These are phyloP conservation scores for Chlamydomonas schloesseri DNA, from an alignment of 139 green algal genomes.

Conservation along the genomic window DNA sequence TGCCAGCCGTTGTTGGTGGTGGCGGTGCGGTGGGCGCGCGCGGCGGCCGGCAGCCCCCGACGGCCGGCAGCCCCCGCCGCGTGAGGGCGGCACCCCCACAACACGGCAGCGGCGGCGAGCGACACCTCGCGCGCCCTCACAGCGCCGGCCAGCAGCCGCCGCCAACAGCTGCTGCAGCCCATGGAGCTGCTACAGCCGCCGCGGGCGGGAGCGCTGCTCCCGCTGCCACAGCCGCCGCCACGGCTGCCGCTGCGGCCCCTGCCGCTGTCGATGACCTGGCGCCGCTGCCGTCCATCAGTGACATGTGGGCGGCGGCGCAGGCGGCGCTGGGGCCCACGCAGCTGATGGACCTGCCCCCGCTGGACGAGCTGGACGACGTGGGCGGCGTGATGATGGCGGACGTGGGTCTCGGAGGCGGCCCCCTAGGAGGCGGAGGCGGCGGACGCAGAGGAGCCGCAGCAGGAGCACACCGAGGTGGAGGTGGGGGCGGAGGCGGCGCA, in stretches of 20 bases:
- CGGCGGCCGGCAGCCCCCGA: too few relatives aligned
- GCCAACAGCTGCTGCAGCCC: not conserved
- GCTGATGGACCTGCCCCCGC: slow-evolving; percentile 15
- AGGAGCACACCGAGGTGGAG: not conserved
- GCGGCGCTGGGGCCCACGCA: slow-evolving; percentile 2
- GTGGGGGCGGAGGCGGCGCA: not conserved
- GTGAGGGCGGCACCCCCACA: too few relatives aligned
- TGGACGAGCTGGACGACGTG: not conserved
- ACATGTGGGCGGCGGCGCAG: slow-evolving; percentile 13
- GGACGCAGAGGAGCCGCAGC: not conserved
- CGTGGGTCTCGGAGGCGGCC: not conserved
- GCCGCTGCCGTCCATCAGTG: slow-evolving; percentile 28
- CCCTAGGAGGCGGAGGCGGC: not conserved
- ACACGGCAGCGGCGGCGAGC: too few relatives aligned
- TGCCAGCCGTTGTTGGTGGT: too few relatives aligned
- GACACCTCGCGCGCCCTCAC: too few relatives aligned
- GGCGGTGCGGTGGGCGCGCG: too few relatives aligned
- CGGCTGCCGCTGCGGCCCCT: not conserved
- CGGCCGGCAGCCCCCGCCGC: too few relatives aligned
- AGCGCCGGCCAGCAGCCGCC: too few relatives aligned
- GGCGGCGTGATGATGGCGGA: not conserved
- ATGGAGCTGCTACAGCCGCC: too few relatives aligned
- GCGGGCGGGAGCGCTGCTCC: too few relatives aligned
- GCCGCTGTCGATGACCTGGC: not conserved
- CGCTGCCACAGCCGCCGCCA: too few relatives aligned